Conservation (phyloP, 805 yeast genomes). For the Soucietia sequanensis region DNA sequence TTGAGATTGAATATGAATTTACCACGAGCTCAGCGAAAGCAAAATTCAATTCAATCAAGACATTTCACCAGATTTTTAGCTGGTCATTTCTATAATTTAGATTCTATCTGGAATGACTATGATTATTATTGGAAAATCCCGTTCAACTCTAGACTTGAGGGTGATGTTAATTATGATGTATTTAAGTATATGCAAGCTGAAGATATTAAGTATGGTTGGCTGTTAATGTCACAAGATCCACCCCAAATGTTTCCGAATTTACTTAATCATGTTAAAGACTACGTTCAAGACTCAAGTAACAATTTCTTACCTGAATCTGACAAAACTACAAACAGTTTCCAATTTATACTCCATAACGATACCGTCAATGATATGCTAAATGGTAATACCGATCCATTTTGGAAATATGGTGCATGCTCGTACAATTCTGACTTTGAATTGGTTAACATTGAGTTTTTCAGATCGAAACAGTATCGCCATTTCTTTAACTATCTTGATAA, state of each 20-base stretch:
- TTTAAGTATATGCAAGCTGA: constrained; percentile 22
- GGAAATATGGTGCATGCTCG: constrained; percentile 12
- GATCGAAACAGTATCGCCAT: constrained; percentile 8
- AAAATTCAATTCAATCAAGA: constrained; percentile 14
- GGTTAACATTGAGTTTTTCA: constrained; percentile 9
- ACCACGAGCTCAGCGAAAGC: constrained; percentile 28
- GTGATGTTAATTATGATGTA: constrained; percentile 25
- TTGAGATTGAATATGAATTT: constrained; percentile 18
- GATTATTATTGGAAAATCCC: constrained; percentile 28
- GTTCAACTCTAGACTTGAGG: constrained; percentile 18
- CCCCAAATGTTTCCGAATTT: constrained; percentile 9
- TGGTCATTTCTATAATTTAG: constrained; percentile 19
- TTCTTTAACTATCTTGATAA: constrained; percentile 10
- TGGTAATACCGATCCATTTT: constrained; percentile 1
- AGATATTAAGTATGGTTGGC: constrained; percentile 21
- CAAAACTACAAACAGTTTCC: constrained; percentile 5
- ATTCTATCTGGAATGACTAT: constrained; percentile 17
- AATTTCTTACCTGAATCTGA: constrained; percentile 1
- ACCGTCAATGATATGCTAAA: constrained; percentile 1
- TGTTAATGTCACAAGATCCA: constrained; percentile 9
- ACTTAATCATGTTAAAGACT: constrained; percentile 7
- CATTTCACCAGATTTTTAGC: constrained; percentile 20
- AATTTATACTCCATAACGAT: constrained; percentile 5
- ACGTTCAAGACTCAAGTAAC: constrained; percentile 4
- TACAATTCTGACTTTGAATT: constrained; percentile 11